Evolutionary conservation across 768 basidiomycete species (phyloP), one percentile per base, ranked within the genome.

Genomic region (Agaricus sinodeliciosus): DNA sequence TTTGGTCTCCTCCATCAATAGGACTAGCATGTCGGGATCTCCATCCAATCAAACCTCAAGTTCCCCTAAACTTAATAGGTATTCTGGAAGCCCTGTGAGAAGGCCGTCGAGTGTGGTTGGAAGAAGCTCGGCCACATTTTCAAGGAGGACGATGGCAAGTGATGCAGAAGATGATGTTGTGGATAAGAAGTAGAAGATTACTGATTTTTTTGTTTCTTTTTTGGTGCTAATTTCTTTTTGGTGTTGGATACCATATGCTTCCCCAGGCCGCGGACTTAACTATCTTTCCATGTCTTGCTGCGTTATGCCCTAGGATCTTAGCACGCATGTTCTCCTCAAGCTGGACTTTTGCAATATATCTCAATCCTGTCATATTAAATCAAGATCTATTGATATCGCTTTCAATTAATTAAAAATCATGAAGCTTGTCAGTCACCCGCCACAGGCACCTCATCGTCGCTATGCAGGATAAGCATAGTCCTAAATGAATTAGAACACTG

Each of bases 141-240:
- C 86, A 49, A 78, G 87, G 62, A 77, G 87, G 65, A 89, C 87
- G 45, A 85, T 87, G 84, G 86, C 84, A 39, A 87, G 85, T 62
- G 88, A 90, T 62, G 87, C 87, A 34, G 89, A 91, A 63, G 89
- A 90, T 57, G 80, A 85, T 58, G 70, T 86, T 53, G 72, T 85
- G 22, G 77, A 67, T 62, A 67, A 57, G 54, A 69, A 67, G 54
- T 68, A 56, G 60, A 55, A 27, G 25, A 28, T 35, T 26, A 36
- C 40, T 9, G 45, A 39, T 44, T 18, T 43, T 16, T 41, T 11
- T 2, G 9, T 36, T 35, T 26, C 3, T 26, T 43, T 25, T 26
- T 35, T 15, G 36, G 50, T n/a, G 15, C 4, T 18, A n/a, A n/a
- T n/a, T 15, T 43, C n/a, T 45, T 52, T 36, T 40, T 44, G 9